phyloP scores from a whole-genome alignment of 2,329 filamentous ascomycete species.

The Myriosclerotinia scirpicola region DNA sequence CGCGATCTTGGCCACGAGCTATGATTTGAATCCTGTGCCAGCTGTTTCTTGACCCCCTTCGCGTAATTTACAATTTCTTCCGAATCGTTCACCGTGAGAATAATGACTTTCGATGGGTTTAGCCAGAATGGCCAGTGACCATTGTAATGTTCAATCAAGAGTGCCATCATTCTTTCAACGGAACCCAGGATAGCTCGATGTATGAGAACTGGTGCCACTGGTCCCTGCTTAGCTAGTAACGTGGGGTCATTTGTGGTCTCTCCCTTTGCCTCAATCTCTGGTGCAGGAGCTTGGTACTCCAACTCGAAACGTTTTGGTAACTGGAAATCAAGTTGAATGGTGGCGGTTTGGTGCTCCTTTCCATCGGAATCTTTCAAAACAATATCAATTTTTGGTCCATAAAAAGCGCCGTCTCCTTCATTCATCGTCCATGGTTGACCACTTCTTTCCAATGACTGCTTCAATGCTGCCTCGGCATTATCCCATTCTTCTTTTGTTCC shows the following conservation, averaged over 20 bases:
- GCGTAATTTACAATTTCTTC: slow-evolving; percentile 36
- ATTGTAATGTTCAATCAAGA: slow-evolving; percentile 80
- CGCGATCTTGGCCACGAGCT: slow-evolving; percentile 32
- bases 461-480: slow-evolving; percentile 65
- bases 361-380: slow-evolving; percentile 76
- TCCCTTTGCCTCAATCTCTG: slow-evolving; percentile 57
- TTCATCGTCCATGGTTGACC: slow-evolving; percentile 73
- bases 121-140: slow-evolving; percentile 88
- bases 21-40: neutral
- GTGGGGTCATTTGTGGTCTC: slow-evolving; percentile 51
- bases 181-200: slow-evolving; percentile 84
- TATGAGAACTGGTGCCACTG: slow-evolving; percentile 73
- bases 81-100: slow-evolving; percentile 70
- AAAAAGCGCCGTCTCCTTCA: slow-evolving; percentile 83
- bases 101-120: slow-evolving; percentile 73
- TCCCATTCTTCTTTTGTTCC: slow-evolving; percentile 70
- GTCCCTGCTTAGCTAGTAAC: slow-evolving; percentile 53
- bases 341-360: slow-evolving; percentile 86
- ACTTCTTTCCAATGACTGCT: slow-evolving; percentile 59
- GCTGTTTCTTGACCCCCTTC: slow-evolving; percentile 24
- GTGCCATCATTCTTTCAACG: slow-evolving; percentile 79
- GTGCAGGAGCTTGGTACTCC: slow-evolving; percentile 69
- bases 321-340: slow-evolving; percentile 88
- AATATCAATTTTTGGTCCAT: slow-evolving; percentile 90
- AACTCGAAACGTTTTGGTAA: slow-evolving; percentile 79